These are phyloP conservation scores for Pseudomassariella vexata DNA, from an alignment of 2,329 filamentous ascomycete genomes.

Conservation along the genomic window DNA sequence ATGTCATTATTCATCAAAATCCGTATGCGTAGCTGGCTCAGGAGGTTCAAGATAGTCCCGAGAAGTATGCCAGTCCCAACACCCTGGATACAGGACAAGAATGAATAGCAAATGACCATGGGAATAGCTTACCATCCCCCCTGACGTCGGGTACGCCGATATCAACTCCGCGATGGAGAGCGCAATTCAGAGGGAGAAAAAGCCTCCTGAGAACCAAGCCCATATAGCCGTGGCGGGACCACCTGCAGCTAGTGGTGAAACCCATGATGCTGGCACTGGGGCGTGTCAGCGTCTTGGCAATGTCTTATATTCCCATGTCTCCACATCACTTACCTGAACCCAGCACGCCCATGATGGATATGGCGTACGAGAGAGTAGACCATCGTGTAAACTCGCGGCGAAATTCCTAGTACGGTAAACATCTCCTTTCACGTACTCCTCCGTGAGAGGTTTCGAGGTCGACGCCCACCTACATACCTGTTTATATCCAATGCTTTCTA, in stretches of 20 bases:
- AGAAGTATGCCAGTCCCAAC: too few relatives aligned
- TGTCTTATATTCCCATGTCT: not conserved
- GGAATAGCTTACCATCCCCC: slow-evolving; percentile 56
- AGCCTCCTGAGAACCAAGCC: slow-evolving; percentile 59
- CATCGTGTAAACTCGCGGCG: slow-evolving; percentile 60
- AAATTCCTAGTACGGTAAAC: slow-evolving; percentile 40
- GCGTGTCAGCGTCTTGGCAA: not conserved
- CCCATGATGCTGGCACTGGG: slow-evolving; percentile 55
- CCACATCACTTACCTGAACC: slow-evolving; percentile 35
- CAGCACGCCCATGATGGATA: slow-evolving; percentile 58
- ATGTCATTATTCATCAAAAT: not conserved
- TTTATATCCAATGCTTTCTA: slow-evolving; percentile 7
- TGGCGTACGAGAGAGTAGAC: slow-evolving; percentile 62
- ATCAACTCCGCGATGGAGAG: slow-evolving; percentile 51
- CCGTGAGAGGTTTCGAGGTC: too few relatives aligned
- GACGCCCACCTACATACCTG: slow-evolving; percentile 2
- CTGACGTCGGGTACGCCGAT: slow-evolving; percentile 61
- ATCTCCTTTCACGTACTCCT: not conserved
- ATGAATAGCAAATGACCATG: not conserved
- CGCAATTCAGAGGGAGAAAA: slow-evolving; percentile 56
- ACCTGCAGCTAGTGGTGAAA: slow-evolving; percentile 49
- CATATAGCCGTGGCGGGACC: slow-evolving; percentile 60
- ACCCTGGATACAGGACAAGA: too few relatives aligned
- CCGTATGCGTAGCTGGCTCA: not conserved
- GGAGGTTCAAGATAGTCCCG: too few relatives aligned